Base-by-base conservation (phyloP, 768 basidiomycete species). In the Leccinellum luteum region DNA sequence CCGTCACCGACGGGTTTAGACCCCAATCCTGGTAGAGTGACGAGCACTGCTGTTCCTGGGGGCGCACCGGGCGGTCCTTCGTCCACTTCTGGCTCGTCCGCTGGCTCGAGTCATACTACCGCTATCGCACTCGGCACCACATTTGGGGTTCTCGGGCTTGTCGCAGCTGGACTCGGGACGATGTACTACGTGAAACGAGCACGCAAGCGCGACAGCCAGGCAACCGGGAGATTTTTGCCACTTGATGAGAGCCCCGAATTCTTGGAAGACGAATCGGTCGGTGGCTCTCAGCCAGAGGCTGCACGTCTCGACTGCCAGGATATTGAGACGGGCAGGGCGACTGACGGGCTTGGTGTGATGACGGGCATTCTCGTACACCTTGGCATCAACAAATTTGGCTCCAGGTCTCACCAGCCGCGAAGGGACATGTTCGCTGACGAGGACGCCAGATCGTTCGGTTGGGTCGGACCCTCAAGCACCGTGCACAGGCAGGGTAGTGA, bases 351-450 rank as follows among this genome's bases (percentile, higher is more conserved):
- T 8, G 47, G 57, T 6, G 41, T 54, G n/a, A 38, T 73, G 19
- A 57, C 44, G 8, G 62, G 54, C 31, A 28, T 68, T 48, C 58
- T 74, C n/a, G 50, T 63, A 50, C 54, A 51, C 23, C 50, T 74
- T n/a, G 65, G 71, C 31, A 45, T 72, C 56, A 54, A 38, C 23
- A 69, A 54, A 51, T 51, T 48, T 55, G 54, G 51, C 12, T 55
- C 52, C 15, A 35, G 6, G 9, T n/a, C 52, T 17, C 54, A 6
- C 28, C 64, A 54, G 9, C 72, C 70, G 54, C 78, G 89, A 30
- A 78, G 80, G 30, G 88, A 92, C 66, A 90, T 92, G 81, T 79
- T 91, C 32, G 87, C 84, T 4, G 89, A 92, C 54, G 90, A 91
- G 70, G 90, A 91, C 63, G 76, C 79, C 2, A 76, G 78, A 9